Base-by-base conservation (phyloP, 2,329 filamentous ascomycete species). In the Talaromyces sp. region DNA sequence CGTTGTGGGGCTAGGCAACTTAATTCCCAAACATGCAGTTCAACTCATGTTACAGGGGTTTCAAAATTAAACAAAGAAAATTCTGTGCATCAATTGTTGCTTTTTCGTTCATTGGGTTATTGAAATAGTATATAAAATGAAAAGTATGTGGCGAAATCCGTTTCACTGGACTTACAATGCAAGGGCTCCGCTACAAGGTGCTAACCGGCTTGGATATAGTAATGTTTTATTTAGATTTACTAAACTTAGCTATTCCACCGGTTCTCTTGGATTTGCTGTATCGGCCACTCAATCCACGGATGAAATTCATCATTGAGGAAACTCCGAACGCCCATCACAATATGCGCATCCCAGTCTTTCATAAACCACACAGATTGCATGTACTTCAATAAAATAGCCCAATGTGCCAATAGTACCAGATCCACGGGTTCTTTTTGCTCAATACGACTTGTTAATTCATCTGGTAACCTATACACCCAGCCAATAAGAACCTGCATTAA, bases 311-410 rank as follows among this genome's bases (percentile, higher is more conserved):
- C 19, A 0, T 49, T 32, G 17, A 74, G 51, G 27, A 56, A 71
- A 3, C 24, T 46, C 4, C 57, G 60, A 53, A 73, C 65, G 0
- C 72, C 72, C 8, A n/a, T 27, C 0, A 75, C 43, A 7, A 75
- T 69, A 70, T 75, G 73, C 21, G 56, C 55, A 43, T 69, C 66
- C 73, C 73, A 75, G 2, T 68, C 71, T 11, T 58, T 41, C 68
- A 74, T 75, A 46, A 74, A 68, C 73, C 73, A 75, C 0, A 61
- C 59, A 0, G 64, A 62, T 10, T 66, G 57, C 72, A 75, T 73
- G 55, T 68, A 70, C 43, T 64, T 66, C 24, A 75, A 52, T 5
- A 75, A 41, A 7, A 74, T 64, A 41, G 63, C 66, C 72, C 73
- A 75, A 32, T 73, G 63, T 0, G 68, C 68, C 32, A 75, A 58